Conservation (phyloP, 2,329 filamentous ascomycete species). For the Aspergillus ochraceus region DNA sequence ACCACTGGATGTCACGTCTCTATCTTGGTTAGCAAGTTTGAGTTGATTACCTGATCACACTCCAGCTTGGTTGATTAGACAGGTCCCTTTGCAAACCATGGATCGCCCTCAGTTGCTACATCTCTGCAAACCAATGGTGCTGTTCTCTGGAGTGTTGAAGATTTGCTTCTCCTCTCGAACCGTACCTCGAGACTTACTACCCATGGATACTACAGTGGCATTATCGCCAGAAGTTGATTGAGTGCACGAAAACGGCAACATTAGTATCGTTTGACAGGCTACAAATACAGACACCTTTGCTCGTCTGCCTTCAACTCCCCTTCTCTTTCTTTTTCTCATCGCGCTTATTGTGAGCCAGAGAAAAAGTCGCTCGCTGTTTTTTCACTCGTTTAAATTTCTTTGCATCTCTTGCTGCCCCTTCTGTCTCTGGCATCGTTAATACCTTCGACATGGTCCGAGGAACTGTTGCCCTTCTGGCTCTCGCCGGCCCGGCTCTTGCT, state of each 20-base stretch:
- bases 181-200: conserved; percentile 13
- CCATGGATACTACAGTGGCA: conserved; percentile 30
- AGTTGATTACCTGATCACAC: conserved; percentile 6
- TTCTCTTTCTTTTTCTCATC: conserved; percentile 8
- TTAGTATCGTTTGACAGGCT: conserved; percentile 15
- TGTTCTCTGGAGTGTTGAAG: conserved; percentile 1
- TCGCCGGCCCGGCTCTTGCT: conserved; percentile 37
- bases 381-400: conserved; percentile 26
- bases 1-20: conserved; percentile 31
- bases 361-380: conserved; percentile 20
- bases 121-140: conserved; percentile 20
- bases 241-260: conserved; percentile 15
- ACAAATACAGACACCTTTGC: conserved; percentile 25
- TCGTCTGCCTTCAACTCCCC: neutral
- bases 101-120: conserved; percentile 11
- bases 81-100: conserved; percentile 21
- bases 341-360: conserved; percentile 12
- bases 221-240: conserved; percentile 18
- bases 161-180: conserved; percentile 13
- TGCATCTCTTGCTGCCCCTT: conserved; percentile 6
- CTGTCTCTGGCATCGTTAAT: conserved; percentile 10
- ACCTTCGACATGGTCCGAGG: conserved; percentile 37
- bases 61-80: conserved; percentile 9
- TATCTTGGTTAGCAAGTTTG: conserved; percentile 6
- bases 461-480: conserved; percentile 35